A percentile compares a stretch with the other conserved stretches of the same genome.
These are phyloP conservation scores for Schizopora paradoxa DNA, from an alignment of 1,284 basidiomycete species.

Conservation along the genomic window DNA sequence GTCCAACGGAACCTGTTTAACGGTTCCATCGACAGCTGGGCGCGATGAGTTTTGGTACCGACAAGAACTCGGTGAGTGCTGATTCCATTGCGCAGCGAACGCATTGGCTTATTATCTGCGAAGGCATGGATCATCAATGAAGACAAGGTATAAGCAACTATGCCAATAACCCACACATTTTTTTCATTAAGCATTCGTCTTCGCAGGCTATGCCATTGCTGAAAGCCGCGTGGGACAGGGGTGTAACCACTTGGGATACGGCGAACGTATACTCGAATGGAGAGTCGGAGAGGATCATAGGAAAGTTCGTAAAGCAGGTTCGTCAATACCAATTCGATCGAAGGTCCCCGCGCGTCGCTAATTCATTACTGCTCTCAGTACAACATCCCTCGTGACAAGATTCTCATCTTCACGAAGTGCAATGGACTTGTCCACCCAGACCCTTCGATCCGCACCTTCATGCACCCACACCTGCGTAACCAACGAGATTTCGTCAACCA, in stretches of 20 bases:
- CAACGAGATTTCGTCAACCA: conserved; percentile 38
- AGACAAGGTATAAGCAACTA: conserved; percentile 26
- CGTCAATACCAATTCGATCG: background rate
- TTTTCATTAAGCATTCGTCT: background rate
- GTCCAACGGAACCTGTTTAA: background rate
- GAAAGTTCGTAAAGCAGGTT: conserved; percentile 47
- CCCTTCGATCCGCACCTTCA: conserved; percentile 11
- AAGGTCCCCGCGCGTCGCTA: background rate
- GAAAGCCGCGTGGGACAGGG: conserved; percentile 42
- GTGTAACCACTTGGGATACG: conserved; percentile 45
- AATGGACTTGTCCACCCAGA: conserved; percentile 21
- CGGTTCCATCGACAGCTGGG: conserved; percentile 30
- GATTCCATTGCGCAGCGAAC: conserved; percentile 20
- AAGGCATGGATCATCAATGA: conserved; percentile 38
- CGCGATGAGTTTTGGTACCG: conserved; percentile 42
- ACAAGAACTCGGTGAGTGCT: conserved; percentile 31
- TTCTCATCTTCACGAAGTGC: conserved; percentile 41
- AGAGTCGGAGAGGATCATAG: conserved; percentile 39
- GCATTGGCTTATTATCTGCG: background rate
- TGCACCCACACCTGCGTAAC: conserved; percentile 17
- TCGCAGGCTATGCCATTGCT: conserved; percentile 30
- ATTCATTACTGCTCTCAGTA: conserved; percentile 27
- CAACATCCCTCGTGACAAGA: conserved; percentile 48
- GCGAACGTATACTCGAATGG: conserved; percentile 53
- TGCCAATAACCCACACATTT: background rate